phyloP scores from a whole-genome alignment of 2,329 filamentous ascomycete genomes.

The Calonectria pteridis region DNA sequence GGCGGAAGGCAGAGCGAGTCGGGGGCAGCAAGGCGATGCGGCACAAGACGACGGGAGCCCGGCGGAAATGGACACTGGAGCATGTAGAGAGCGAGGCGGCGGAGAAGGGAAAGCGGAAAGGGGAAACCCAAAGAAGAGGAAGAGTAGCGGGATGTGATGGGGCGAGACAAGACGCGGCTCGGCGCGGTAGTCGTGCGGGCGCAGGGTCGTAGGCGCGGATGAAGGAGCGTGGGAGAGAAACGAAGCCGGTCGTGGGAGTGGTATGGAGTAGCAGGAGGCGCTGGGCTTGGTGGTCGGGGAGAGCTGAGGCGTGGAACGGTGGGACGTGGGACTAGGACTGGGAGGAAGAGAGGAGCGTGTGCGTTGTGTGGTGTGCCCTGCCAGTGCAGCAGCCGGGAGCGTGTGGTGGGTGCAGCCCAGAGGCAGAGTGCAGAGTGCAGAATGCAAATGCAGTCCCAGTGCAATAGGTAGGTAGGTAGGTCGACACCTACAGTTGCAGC shows the following conservation, averaged over 20 bases:
- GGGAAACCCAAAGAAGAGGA: constrained; percentile 32
- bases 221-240: constrained; percentile 47
- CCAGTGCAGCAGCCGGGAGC: neutral
- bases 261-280: constrained; percentile 42
- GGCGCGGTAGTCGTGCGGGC: constrained; percentile 41
- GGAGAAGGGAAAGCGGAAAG: constrained; percentile 13
- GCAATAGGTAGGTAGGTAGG: too few relatives aligned
- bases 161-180: constrained; percentile 41
- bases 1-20: constrained; percentile 40
- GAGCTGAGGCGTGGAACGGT: constrained; percentile 40
- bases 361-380: constrained; percentile 1
- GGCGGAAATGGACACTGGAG: constrained; percentile 39
- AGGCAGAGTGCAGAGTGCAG: constrained; percentile 3
- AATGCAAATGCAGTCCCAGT: constrained; percentile 6
- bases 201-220: constrained; percentile 27
- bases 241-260: constrained; percentile 46
- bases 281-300: constrained; percentile 37
- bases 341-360: constrained; percentile 21
- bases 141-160: constrained; percentile 34
- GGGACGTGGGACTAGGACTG: constrained; percentile 33
- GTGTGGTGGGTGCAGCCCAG: constrained; percentile 10
- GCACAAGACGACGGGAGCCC: constrained; percentile 41
- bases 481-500: constrained; percentile 3
- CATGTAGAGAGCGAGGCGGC: constrained; percentile 37
- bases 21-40: constrained; percentile 46